Conservation (phyloP, 495 filamentous ascomycete species). For the Xeromyces bisporus region DNA sequence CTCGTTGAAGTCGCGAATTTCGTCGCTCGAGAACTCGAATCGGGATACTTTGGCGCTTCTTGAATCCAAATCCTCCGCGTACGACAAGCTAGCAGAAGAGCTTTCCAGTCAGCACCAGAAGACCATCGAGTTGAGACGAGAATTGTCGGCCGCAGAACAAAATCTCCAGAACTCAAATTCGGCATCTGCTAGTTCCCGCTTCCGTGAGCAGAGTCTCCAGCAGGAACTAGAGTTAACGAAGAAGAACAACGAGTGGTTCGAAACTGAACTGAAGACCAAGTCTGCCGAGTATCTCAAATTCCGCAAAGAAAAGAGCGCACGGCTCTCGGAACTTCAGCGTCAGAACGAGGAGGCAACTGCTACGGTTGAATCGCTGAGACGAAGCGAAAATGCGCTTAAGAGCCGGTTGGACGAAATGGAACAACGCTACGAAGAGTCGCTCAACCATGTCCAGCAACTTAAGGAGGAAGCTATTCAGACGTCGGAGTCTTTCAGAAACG, state of each 20-base stretch:
- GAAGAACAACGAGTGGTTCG: slow-evolving; percentile 81
- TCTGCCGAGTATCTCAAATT: slow-evolving; percentile 69
- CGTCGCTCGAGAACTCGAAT: slow-evolving; percentile 77
- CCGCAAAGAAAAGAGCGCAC: slow-evolving; percentile 82
- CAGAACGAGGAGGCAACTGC: slow-evolving; percentile 69
- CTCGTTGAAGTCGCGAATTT: slow-evolving; percentile 58
- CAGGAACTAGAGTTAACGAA: slow-evolving; percentile 78
- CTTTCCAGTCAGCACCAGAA: slow-evolving; percentile 78
- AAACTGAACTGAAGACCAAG: slow-evolving; percentile 79
- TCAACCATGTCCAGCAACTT: slow-evolving; percentile 64
- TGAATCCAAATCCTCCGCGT: slow-evolving; percentile 74
- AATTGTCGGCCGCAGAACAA: slow-evolving; percentile 64
- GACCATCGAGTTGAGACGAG: slow-evolving; percentile 60
- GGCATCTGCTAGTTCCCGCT: slow-evolving; percentile 56
- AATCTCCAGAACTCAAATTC: slow-evolving; percentile 65
- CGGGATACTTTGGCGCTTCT: slow-evolving; percentile 74
- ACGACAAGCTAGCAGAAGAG: slow-evolving; percentile 72
- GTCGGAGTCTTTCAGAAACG: slow-evolving; percentile 66
- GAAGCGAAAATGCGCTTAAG: slow-evolving; percentile 64
- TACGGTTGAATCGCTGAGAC: slow-evolving; percentile 55
- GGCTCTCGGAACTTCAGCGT: slow-evolving; percentile 72
- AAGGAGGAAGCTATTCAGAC: slow-evolving; percentile 63
- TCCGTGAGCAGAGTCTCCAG: slow-evolving; percentile 71
- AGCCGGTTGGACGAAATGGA: slow-evolving; percentile 67
- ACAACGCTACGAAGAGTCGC: slow-evolving; percentile 68